phyloP scores from a whole-genome alignment of 768 basidiomycete species.

The Termitomyces eurrhizus region DNA sequence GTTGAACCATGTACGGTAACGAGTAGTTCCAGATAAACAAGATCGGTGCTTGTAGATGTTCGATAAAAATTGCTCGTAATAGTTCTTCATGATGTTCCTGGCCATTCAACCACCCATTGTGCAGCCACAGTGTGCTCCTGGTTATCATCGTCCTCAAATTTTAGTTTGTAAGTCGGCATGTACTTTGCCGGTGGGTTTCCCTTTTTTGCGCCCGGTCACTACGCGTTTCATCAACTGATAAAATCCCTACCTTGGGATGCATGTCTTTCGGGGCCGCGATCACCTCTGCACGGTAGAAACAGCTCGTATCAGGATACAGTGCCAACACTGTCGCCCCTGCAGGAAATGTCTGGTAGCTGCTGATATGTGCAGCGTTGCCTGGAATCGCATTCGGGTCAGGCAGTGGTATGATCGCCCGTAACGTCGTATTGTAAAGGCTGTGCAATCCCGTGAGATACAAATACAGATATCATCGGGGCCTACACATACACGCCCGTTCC shows the following conservation, averaged over 20 bases:
- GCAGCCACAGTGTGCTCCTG: constrained; percentile 76
- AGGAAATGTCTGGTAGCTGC: constrained; percentile 68
- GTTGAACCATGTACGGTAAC: too few species aligned
- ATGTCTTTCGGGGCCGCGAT: constrained; percentile 57
- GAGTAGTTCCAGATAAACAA: not conserved
- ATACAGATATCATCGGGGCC: not conserved
- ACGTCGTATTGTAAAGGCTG: constrained; percentile 66
- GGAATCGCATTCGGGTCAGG: constrained; percentile 64
- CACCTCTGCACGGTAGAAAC: constrained; percentile 87
- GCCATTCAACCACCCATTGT: constrained; percentile 82
- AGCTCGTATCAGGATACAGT: constrained; percentile 88
- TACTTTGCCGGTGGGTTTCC: constrained; percentile 40
- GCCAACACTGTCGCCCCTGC: constrained; percentile 77
- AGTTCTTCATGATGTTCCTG: constrained; percentile 30
- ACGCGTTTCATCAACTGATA: not conserved
- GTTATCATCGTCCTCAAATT: constrained; percentile 88
- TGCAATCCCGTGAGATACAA: constrained; percentile 8
- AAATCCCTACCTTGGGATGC: constrained; percentile 29
- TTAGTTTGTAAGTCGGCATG: constrained; percentile 66
- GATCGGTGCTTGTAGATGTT: constrained; percentile 16
- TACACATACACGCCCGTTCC: constrained; percentile 56
- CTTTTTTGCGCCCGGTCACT: constrained; percentile 16
- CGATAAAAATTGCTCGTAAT: not conserved
- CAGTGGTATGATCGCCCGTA: constrained; percentile 72
- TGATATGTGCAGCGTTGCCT: constrained; percentile 60